These are phyloP conservation scores for Mycena capillaripes DNA, from an alignment of 768 basidiomycete genomes.

Conservation along the genomic window DNA sequence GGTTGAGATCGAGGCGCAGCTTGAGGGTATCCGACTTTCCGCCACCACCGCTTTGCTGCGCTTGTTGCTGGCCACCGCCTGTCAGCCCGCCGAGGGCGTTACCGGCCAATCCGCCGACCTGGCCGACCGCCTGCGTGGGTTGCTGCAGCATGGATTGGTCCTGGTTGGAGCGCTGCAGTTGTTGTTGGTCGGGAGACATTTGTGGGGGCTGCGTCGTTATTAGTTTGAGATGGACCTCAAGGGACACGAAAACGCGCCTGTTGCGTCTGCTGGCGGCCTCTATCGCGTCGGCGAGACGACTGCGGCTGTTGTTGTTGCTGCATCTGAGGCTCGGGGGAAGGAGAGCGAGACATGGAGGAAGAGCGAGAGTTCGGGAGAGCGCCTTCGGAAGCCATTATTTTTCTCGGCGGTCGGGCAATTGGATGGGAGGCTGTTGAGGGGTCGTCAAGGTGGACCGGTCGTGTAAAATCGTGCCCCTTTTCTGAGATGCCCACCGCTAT, in stretches of 20 bases:
- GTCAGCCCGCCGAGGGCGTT: background rate
- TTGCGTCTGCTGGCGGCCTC: background rate
- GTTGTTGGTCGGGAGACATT: background rate
- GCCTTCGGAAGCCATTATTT: conserved; percentile 5
- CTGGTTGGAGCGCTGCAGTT: background rate
- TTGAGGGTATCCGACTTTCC: conserved; percentile 35
- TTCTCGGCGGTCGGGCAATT: background rate
- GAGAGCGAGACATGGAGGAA: conserved; percentile 4
- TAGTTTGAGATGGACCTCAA: no score
- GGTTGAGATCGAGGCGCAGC: conserved; percentile 37
- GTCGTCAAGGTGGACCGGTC: no score
- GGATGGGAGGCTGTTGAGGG: no score
- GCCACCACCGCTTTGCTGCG: background rate
- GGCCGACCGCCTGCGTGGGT: conserved; percentile 6
- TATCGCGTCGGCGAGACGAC: conserved; percentile 12
- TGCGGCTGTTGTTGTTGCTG: conserved; percentile 2
- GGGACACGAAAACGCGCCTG: background rate
- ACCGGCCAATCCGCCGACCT: background rate
- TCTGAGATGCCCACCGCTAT: no score
- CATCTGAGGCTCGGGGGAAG: conserved; percentile 26
- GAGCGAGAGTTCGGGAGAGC: background rate
- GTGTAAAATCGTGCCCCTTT: no score
- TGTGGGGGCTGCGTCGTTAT: no score
- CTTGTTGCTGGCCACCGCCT: background rate
- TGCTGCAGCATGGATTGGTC: conserved; percentile 12